Base-by-base conservation (phyloP, 2,329 filamentous ascomycete species). In the Aspergillus arachidicola region DNA sequence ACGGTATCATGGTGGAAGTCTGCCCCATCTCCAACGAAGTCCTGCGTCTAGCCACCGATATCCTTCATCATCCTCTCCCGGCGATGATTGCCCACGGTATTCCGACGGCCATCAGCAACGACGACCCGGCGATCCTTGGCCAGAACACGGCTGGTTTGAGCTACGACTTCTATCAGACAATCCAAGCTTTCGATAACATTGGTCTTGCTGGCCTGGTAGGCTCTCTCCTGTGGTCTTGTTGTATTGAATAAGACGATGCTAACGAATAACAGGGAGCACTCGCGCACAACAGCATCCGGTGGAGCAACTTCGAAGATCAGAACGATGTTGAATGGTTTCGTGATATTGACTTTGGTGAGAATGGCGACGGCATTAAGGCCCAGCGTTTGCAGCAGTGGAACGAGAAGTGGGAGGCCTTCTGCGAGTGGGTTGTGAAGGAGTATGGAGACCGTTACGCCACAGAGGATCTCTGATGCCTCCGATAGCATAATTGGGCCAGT, bases 1-100 rank as follows among this genome's bases (percentile, higher is more conserved):
- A 91, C 79, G 88, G 88, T 64, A 94, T 97, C 62, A 84, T 96
- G 19, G 82, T 97, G 61, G 94, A 97, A 77, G 91, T 89, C 67
- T 97, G 94, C 75, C 94, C 93, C 0, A 93, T 97, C 64, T 93
- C 90, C 16, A 97, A 97, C 78, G 93, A 97, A 75, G 89, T 96
- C 2, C 83, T 96, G 6, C 86, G 92, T 0, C 85, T 96, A 19
- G 93, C 90, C 59, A 86, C 87, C 58, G 91, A 88, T 51, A 88
- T 95, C 71, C 85, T 89, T 76, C 86, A 87, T 1, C 92, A 96
- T 74, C 89, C 93, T 0, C 83, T 97, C 1, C 94, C 93, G 0
- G 91, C 92, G 0, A 85, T 97, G 2, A 84, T 97, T 2, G 89
- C 93, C 0, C 87, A 93, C 43, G 94, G 94, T 36, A 91, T 97